Evolutionary conservation across 2,329 filamentous ascomycete species (phyloP), one percentile per base, ranked within the genome.

Genomic region (Eutypa lata): DNA sequence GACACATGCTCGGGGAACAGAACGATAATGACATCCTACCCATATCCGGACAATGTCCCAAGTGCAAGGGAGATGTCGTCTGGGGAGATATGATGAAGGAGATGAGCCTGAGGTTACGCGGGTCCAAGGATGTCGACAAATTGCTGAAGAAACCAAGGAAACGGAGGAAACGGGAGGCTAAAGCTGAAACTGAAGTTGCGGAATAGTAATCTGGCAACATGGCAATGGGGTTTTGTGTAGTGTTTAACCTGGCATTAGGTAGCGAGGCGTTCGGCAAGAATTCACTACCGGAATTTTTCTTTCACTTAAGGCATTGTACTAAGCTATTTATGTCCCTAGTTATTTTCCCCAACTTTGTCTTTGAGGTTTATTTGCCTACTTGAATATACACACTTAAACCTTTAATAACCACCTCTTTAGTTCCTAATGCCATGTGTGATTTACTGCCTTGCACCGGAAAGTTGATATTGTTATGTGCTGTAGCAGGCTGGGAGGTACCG

Each of bases 21-120:
- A 58, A 62, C 3, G 64, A 54, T 35, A 67, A 59, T 46, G 49
- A 74, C 3, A 62, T 96, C 1, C 65, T 96, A 1, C 93, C 93
- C 0, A 75, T 81, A 1, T 66, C 76, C 33, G 91, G 91, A 2
- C 69, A 63, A 2, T 97, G 93, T 71, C 90, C 90, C 0, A 73
- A 73, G 19, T 97, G 93, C 65, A 71, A 77, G 1, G 75, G 76
- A 0, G 69, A 75, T 4, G 72, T 91, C 2, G 68, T 76, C 48
- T 97, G 93, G 93, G 76, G 78, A 0, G 82, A 88, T 47, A 82
- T 97, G 72, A 88, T 95, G 74, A 92, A 86, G 65, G 92, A 96
- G 66, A 71, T 96, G 61, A 94, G 81, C 48, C 72, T 96, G 47
- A 80, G 93, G 31, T 75, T 83, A 35, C 80, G 90, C 22, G 91